Percentiles rank a stretch among this genome's conserved stretches.
Evolutionary conservation across 768 basidiomycete genomes (phyloP).

Genomic region (Tephrocybe sp.): DNA sequence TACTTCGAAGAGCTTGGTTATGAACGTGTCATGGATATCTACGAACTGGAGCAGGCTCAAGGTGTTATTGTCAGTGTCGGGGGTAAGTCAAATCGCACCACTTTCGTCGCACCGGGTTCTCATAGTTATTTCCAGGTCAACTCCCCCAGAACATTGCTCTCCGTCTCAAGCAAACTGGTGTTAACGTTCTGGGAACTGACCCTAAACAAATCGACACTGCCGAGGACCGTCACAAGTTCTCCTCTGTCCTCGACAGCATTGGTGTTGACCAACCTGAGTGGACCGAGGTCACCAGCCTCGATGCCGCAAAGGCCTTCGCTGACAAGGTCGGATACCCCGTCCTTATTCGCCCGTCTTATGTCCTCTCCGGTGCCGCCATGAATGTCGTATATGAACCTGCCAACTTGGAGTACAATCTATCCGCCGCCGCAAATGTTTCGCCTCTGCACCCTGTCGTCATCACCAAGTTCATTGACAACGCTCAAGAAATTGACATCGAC

Average conservation of each 20-base stretch:
- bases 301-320: constrained; percentile 91
- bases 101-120: not conserved
- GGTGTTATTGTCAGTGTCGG: constrained; percentile 98
- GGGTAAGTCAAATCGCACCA: constrained; percentile 48
- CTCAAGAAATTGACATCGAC: constrained; percentile 98
- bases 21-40: constrained; percentile 99
- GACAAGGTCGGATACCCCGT: constrained; percentile 90
- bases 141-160: constrained; percentile 98
- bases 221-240: constrained; percentile 99
- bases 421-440: constrained; percentile 95
- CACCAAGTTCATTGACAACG: constrained; percentile 97
- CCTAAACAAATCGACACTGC: constrained; percentile 94
- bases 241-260: constrained; percentile 89
- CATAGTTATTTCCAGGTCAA: constrained; percentile 63
- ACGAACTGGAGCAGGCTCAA: constrained; percentile 89
- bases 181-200: constrained; percentile 95
- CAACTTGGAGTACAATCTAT: constrained; percentile 86
- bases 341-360: constrained; percentile 97
- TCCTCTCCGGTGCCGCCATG: constrained; percentile 98
- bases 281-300: constrained; percentile 86
- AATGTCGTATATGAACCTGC: constrained; percentile 96
- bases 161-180: constrained; percentile 84
- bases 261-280: constrained; percentile 98
- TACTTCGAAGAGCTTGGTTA: constrained; percentile 99
- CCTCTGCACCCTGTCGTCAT: constrained; percentile 97